Conservation (phyloP, 306 rosid genomes). For the Abrus precatorius region DNA sequence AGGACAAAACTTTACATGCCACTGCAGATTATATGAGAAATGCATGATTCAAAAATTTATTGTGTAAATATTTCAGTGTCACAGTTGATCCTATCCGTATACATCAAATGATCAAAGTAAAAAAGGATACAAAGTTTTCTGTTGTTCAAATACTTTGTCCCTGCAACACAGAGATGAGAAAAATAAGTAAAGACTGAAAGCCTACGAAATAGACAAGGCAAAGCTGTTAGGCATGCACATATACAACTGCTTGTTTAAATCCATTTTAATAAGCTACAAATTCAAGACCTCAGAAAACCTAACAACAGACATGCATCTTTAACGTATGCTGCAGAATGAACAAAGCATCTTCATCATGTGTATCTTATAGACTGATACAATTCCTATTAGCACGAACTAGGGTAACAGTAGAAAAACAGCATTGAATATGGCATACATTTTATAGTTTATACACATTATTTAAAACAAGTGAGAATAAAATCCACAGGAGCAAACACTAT, state of each 20-base stretch:
- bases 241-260: constrained; percentile 3
- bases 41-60: constrained; percentile 14
- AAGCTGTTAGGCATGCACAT: constrained; percentile 1
- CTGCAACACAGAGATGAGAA: constrained; percentile 56
- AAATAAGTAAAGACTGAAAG: constrained; percentile 23
- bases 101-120: not conserved
- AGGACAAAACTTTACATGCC: not conserved
- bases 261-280: constrained; percentile 27
- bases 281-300: not conserved
- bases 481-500: constrained; percentile 19
- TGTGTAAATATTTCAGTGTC: not conserved
- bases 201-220: constrained; percentile 38
- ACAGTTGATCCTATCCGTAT: not conserved
- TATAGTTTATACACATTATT: constrained; percentile 31
- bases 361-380: constrained; percentile 5
- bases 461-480: constrained; percentile 17
- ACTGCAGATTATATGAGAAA: constrained; percentile 24
- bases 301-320: not conserved
- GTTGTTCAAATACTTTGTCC: constrained; percentile 95
- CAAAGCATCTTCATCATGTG: not conserved
- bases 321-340: constrained; percentile 29
- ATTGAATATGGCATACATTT: not conserved
- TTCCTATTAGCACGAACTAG: constrained; percentile 2
- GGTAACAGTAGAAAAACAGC: constrained; percentile 19
- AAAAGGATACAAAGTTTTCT: constrained; percentile 89